A percentile compares a stretch with the other conserved stretches of the same genome.
These are phyloP conservation scores for Aspergillus awamori DNA, from an alignment of 2,329 filamentous ascomycete genomes.

Conservation along the genomic window DNA sequence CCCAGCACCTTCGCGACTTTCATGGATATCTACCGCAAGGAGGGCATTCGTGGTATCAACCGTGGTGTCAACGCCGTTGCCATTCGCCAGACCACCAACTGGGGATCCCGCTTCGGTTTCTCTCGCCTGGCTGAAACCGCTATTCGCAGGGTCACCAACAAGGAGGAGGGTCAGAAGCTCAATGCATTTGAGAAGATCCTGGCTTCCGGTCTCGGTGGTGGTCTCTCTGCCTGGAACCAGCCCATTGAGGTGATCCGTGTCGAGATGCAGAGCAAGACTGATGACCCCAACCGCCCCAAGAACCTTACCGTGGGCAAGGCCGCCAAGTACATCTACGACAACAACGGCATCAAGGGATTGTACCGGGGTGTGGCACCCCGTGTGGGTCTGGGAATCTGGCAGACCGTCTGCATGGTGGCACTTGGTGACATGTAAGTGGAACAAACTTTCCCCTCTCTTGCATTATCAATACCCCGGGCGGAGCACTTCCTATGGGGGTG, in stretches of 20 bases:
- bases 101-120: constrained; percentile 94
- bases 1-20: constrained; percentile 93
- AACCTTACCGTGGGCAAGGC: constrained; percentile 95
- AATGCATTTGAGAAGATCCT: constrained; percentile 82
- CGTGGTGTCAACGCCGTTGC: constrained; percentile 98
- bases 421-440: constrained; percentile 88
- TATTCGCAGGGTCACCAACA: constrained; percentile 77
- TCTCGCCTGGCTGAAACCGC: constrained; percentile 87
- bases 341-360: constrained; percentile 85
- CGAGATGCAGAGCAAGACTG: constrained; percentile 99
- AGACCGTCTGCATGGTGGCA: constrained; percentile 99
- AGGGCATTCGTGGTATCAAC: constrained; percentile 96
- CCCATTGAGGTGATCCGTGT: constrained; percentile 99
- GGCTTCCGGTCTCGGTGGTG: constrained; percentile 85
- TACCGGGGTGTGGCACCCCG: constrained; percentile 95
- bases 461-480: background rate
- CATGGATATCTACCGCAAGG: constrained; percentile 92
- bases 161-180: constrained; percentile 79
- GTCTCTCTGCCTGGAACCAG: constrained; percentile 97
- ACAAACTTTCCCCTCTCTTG: constrained; percentile 7
- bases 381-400: constrained; percentile 95
- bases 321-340: constrained; percentile 81
- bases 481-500: constrained; percentile 5
- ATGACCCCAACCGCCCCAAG: constrained; percentile 96
- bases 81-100: constrained; percentile 99